phyloP scores from a whole-genome alignment of 2,329 filamentous ascomycete species.

The Bipolaris gigantea region DNA sequence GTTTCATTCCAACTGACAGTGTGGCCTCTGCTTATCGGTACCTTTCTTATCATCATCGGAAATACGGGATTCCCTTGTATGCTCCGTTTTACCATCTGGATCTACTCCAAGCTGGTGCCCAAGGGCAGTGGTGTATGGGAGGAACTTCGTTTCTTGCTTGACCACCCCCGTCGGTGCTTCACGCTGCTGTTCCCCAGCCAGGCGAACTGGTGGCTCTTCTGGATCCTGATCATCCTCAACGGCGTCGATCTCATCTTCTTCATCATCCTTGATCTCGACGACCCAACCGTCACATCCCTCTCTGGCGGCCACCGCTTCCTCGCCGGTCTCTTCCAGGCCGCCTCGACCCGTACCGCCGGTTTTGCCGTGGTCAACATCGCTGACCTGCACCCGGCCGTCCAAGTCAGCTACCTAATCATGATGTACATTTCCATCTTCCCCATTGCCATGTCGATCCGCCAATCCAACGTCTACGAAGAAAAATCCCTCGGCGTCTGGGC shows the following conservation, averaged over 20 bases:
- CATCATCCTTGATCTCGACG: slow-evolving; percentile 84
- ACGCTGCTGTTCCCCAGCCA: slow-evolving; percentile 87
- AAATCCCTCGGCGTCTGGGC: slow-evolving; percentile 76
- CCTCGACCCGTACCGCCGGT: slow-evolving; percentile 85
- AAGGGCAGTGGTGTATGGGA: slow-evolving; percentile 76
- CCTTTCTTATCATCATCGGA: slow-evolving; percentile 88
- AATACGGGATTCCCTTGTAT: slow-evolving; percentile 96
- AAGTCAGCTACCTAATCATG: slow-evolving; percentile 95
- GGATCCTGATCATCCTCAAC: slow-evolving; percentile 80
- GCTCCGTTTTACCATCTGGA: slow-evolving; percentile 91
- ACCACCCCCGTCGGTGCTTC: slow-evolving; percentile 94
- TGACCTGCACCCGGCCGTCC: slow-evolving; percentile 82
- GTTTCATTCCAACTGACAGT: slow-evolving; percentile 78
- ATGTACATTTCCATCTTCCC: slow-evolving; percentile 99
- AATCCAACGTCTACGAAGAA: slow-evolving; percentile 96
- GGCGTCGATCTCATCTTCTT: slow-evolving; percentile 86
- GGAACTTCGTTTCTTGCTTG: slow-evolving; percentile 84
- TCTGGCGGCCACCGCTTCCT: slow-evolving; percentile 76
- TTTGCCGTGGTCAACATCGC: slow-evolving; percentile 81
- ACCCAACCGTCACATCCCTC: slow-evolving; percentile 66
- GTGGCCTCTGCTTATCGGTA: slow-evolving; percentile 74
- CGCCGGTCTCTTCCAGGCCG: slow-evolving; percentile 87
- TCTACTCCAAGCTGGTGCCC: slow-evolving; percentile 67
- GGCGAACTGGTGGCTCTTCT: slow-evolving; percentile 95
- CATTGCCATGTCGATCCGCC: slow-evolving; percentile 90